Base-by-base conservation (phyloP, 1,284 basidiomycete genomes). In the Violaceomyces palustris region DNA sequence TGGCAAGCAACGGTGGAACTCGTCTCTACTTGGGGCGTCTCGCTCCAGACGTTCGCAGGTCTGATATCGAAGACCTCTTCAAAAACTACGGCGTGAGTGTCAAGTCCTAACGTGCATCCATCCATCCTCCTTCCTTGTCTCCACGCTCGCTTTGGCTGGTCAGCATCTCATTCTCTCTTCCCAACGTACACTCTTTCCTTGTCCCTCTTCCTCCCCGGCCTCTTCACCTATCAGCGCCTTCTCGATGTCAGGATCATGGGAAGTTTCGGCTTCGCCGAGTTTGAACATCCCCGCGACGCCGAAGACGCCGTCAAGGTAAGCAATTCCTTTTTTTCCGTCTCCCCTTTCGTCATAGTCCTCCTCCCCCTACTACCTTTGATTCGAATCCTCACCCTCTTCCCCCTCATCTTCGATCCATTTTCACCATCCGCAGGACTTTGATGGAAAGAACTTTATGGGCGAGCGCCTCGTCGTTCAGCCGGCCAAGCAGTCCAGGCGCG, bases 1-100 rank as follows among this genome's bases (percentile, higher is more conserved):
- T n/a, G n/a, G n/a, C n/a, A n/a, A n/a, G n/a, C n/a, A n/a, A n/a
- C n/a, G n/a, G 10, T n/a, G n/a, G n/a, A n/a, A 52, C 67, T 46
- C 66, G 69, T 25, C 52, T 72, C 42, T 72, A 72, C 52, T 14
- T 72, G 30, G 70, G 70, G 39, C 63, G 59, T 27, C 58, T 72
- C 22, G 42, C 67, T 12, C 54, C 55, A 21, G 61, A 67, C 29
- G 61, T 64, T 28, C 63, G 58, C 35, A 52, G 62, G 28, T 53
- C 47, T 15, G 70, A 72, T 49, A 45, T 72, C 35, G 59, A 68
- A 29, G 69, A 71, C 32, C 63, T 72, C 39, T 72, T 72, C 49
- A 63, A 63, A 32, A 57, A 57, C 44, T 64, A 68, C 17, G 69
- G 68, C 27, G 64, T 68, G 54, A 57, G 66, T 60, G 31, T 6